These are phyloP conservation scores for Plantago coronopus DNA, from an alignment of 305 asterid genomes.

Conservation along the genomic window DNA sequence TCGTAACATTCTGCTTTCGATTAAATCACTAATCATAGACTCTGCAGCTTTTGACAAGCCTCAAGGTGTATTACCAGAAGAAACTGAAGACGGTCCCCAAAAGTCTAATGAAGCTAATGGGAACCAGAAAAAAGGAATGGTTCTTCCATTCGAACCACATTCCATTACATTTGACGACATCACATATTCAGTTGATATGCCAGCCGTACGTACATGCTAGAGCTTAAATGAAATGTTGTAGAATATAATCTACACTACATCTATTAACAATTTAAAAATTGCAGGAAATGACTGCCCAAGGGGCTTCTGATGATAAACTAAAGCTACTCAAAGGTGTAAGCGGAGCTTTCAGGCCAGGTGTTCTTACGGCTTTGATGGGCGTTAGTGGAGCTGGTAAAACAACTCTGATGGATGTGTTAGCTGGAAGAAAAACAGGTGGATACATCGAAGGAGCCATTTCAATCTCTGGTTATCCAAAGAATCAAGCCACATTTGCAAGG, in stretches of 20 bases:
- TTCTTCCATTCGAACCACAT: conserved; percentile 73
- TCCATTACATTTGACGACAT: conserved; percentile 56
- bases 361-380: conserved; percentile 77
- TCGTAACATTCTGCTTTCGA: conserved; percentile 9
- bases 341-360: conserved; percentile 81
- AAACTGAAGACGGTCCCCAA: conserved; percentile 20
- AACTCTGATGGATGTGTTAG: conserved; percentile 68
- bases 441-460: conserved; percentile 52
- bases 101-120: conserved; percentile 19
- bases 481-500: conserved; percentile 60
- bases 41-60: conserved; percentile 51
- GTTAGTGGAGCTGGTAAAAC: conserved; percentile 87
- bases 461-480: conserved; percentile 63
- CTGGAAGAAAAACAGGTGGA: conserved; percentile 77
- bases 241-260: not conserved
- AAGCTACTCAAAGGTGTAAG: conserved; percentile 63
- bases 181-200: conserved; percentile 70
- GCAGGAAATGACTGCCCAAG: conserved; percentile 69
- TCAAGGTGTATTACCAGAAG: conserved; percentile 36
- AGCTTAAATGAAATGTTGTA: not conserved
- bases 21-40: not conserved
- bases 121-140: conserved; percentile 44
- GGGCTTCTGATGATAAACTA: conserved; percentile 41
- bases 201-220: conserved; percentile 36
- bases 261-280: not conserved